These are phyloP conservation scores for Mrakia gelida DNA, from an alignment of 768 basidiomycete genomes.

Conservation along the genomic window DNA sequence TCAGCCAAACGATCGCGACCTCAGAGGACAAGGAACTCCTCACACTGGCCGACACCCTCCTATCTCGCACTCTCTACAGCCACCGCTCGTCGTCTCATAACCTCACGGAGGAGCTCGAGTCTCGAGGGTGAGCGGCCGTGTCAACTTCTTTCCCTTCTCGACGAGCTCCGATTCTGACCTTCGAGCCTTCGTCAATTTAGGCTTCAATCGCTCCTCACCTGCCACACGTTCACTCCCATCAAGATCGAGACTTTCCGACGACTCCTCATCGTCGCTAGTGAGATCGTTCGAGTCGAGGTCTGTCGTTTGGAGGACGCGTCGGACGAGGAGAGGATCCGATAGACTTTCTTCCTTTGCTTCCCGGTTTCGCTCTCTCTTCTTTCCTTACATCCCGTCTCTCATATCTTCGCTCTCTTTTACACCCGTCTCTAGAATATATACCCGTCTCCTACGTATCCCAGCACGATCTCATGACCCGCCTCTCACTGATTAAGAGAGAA, in stretches of 20 bases:
- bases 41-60: background rate
- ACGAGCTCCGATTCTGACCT: too few species aligned
- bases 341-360: background rate
- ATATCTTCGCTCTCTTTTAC: too few species aligned
- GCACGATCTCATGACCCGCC: too few species aligned
- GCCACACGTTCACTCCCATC: background rate
- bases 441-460: too few species aligned
- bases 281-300: background rate
- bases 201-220: background rate
- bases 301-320: constrained; percentile 3
- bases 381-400: too few species aligned
- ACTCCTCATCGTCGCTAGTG: constrained; percentile 1
- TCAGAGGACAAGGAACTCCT: background rate
- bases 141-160: background rate
- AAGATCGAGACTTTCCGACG: constrained; percentile 3
- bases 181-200: background rate
- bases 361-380: too few species aligned
- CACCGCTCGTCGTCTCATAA: background rate
- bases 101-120: background rate
- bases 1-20: background rate
- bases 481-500: too few species aligned
- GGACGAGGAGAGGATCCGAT: background rate
- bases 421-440: too few species aligned
- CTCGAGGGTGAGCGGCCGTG: background rate
- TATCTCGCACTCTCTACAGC: background rate